Evolutionary conservation across 352 stramenopile genomes (phyloP).

Genomic region (Phytopythium delawarense): DNA sequence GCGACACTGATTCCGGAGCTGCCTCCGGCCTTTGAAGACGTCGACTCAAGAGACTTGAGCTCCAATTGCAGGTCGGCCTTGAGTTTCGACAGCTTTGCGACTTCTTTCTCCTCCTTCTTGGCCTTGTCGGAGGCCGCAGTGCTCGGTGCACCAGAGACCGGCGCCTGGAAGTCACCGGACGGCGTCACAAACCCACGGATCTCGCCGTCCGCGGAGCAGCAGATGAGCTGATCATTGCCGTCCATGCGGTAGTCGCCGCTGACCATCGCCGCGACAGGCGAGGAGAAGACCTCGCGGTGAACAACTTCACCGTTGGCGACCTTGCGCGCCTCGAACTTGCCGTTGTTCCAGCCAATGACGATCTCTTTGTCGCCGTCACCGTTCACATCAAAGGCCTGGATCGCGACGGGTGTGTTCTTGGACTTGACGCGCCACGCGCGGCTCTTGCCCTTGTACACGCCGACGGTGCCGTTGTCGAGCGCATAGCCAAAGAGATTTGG

Average conservation of each 20-base stretch:
- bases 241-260: constrained; percentile 87
- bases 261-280: constrained; percentile 64
- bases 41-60: constrained; percentile 68
- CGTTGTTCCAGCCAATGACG: constrained; percentile 89
- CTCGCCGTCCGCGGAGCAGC: constrained; percentile 75
- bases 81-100: constrained; percentile 76
- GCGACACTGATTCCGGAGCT: constrained; percentile 7
- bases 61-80: constrained; percentile 73
- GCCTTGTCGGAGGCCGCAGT: constrained; percentile 32
- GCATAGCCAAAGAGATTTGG: constrained; percentile 77
- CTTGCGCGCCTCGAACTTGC: constrained; percentile 78
- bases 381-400: constrained; percentile 89
- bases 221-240: constrained; percentile 87
- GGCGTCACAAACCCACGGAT: constrained; percentile 64
- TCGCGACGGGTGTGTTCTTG: constrained; percentile 79
- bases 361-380: constrained; percentile 87
- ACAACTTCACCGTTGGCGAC: constrained; percentile 81
- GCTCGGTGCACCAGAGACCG: constrained; percentile 9
- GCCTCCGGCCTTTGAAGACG: constrained; percentile 13
- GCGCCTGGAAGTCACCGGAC: constrained; percentile 32
- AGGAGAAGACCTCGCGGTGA: constrained; percentile 72
- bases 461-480: constrained; percentile 90
- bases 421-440: constrained; percentile 91
- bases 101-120: constrained; percentile 65
- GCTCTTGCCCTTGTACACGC: constrained; percentile 87